Evolutionary conservation across 108 stramenopile genomes (phyloP), one percentile per base, ranked within the genome.

Genomic region (Craspedostauros australis): DNA sequence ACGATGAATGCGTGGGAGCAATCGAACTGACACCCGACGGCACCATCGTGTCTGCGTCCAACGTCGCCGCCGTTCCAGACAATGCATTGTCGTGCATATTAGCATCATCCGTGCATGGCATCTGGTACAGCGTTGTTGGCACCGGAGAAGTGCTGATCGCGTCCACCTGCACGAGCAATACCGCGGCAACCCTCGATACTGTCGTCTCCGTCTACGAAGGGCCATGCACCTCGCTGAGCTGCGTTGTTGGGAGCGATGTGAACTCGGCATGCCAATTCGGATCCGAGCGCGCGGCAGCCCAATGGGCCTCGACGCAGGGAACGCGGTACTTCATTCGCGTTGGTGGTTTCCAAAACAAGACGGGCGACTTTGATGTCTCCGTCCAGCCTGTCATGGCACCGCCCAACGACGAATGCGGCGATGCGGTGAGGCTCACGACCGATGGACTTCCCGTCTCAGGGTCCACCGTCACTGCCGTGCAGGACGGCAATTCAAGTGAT

Each of bases 111-210:
- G 65, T 57, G 2, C 57, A 56, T 26, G 65, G 65, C 8, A 44
- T 57, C 24, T 66, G 65, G 65, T 66, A 58, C 45, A 29, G 43
- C 5, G 56, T 66, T 11, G 33, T 21, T 26, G 65, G 65, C 51
- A 66, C 56, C 38, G 65, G 65, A 30, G 33, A 44, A 1, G 7
- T 50, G 9, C 55, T 66, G 15, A 36, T 45, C 32, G 65, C 45
- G n/a, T 46, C 57, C 1, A 66, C 65, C 20, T 66, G 65, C 28
- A 25, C 40, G 25, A 40, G 22, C 23, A n/a, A n/a, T n/a, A n/a
- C n/a, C n/a, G n/a, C n/a, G n/a, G n/a, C n/a, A n/a, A n/a, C n/a
- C n/a, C n/a, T n/a, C 6, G 55, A 44, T 2, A 29, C 25, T 28
- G 12, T 18, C 21, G 9, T 45, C n/a, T n/a, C 8, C 3, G 22